Evolutionary conservation across 495 filamentous ascomycete genomes (phyloP).

Genomic region (Oidiodendron maius): DNA sequence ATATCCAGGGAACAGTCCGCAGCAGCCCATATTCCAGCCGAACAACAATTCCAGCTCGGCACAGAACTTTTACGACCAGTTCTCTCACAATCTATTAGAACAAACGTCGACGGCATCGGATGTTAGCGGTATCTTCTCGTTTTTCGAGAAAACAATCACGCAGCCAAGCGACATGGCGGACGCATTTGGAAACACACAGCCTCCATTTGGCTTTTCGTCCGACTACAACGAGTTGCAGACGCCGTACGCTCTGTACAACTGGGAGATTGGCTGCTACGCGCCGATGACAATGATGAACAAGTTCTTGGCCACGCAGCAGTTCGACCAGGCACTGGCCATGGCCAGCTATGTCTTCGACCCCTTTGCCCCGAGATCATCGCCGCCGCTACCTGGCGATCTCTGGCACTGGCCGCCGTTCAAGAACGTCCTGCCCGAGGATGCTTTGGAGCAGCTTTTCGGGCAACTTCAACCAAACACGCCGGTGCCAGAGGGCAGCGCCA

Average conservation of each 20-base stretch:
- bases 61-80: too few relatives aligned
- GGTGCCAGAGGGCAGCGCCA: slow-evolving; percentile 7
- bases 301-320: slow-evolving; percentile 3
- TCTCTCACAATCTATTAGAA: too few relatives aligned
- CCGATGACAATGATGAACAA: slow-evolving; percentile 20
- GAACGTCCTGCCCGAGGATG: background rate
- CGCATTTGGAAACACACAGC: too few relatives aligned
- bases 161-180: too few relatives aligned
- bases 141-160: too few relatives aligned
- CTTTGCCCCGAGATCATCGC: background rate
- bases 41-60: too few relatives aligned
- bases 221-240: background rate
- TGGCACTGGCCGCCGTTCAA: background rate
- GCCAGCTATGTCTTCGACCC: background rate
- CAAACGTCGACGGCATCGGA: too few relatives aligned
- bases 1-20: too few relatives aligned
- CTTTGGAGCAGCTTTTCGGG: too few relatives aligned
- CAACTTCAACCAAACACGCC: slow-evolving; percentile 18
- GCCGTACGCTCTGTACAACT: slow-evolving; percentile 26
- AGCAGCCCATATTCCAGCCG: too few relatives aligned
- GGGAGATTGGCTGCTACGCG: slow-evolving; percentile 28
- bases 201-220: too few relatives aligned
- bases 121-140: too few relatives aligned
- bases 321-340: background rate
- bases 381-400: background rate